Conservation (phyloP, 257 asterid species). For the Solanum etuberosum region DNA sequence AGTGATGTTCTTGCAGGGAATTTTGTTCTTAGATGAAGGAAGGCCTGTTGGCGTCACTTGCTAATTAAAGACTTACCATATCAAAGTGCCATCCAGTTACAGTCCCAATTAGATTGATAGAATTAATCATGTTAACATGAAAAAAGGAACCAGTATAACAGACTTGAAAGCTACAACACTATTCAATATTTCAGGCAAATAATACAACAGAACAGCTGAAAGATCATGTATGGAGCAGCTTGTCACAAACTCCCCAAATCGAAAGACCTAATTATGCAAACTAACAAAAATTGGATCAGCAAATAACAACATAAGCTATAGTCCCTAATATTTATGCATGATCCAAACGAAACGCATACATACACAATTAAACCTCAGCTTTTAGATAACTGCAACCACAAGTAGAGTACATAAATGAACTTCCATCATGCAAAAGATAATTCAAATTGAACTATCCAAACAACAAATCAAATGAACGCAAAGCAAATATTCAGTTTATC, state of each 20-base stretch:
- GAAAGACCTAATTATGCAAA: constrained; percentile 28
- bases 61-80: background rate
- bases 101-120: background rate
- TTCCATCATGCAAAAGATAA: background rate
- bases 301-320: background rate
- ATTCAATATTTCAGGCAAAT: background rate
- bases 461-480: too few species aligned
- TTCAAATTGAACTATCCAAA: background rate
- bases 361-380: background rate
- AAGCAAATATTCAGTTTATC: too few species aligned
- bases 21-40: background rate
- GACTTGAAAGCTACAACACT: background rate
- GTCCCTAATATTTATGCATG: background rate
- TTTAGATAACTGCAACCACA: background rate
- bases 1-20: too few species aligned
- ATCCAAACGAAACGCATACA: background rate
- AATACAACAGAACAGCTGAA: constrained; percentile 33
- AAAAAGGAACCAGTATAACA: background rate
- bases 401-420: background rate
- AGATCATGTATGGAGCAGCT: constrained; percentile 44
- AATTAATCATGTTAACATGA: background rate
- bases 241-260: constrained; percentile 1
- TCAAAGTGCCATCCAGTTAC: background rate
- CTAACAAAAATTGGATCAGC: constrained; percentile 10
- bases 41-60: background rate